phyloP scores from a whole-genome alignment of 257 asterid genomes.

The Primulina tabacum region DNA sequence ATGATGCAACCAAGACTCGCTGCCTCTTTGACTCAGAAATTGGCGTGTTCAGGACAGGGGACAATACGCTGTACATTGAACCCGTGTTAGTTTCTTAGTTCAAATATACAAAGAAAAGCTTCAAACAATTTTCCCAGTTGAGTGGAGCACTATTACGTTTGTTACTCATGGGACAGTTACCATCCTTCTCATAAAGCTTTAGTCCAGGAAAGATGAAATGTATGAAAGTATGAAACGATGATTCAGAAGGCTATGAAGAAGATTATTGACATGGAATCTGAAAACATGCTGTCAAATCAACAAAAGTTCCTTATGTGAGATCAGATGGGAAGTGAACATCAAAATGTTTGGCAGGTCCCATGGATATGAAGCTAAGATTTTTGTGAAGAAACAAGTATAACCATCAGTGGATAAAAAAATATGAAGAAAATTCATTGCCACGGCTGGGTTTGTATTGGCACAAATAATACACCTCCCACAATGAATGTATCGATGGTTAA shows the following conservation, averaged over 20 bases:
- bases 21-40: constrained; percentile 89
- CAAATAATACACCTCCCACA: constrained; percentile 18
- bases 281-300: constrained; percentile 17
- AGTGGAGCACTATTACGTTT: constrained; percentile 17
- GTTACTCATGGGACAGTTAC: constrained; percentile 23
- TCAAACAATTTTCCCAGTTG: constrained; percentile 21
- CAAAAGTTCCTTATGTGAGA: constrained; percentile 12
- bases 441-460: constrained; percentile 8
- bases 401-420: constrained; percentile 6
- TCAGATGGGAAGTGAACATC: constrained; percentile 11
- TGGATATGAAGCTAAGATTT: constrained; percentile 16
- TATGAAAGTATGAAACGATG: neutral
- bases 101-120: constrained; percentile 21
- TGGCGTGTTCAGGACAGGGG: constrained; percentile 91
- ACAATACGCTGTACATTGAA: constrained; percentile 71
- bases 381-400: constrained; percentile 13
- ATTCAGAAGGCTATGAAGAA: constrained; percentile 2
- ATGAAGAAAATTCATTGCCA: constrained; percentile 4
- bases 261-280: constrained; percentile 17
- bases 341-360: constrained; percentile 2
- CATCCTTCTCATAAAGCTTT: constrained; percentile 6
- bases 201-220: constrained; percentile 17
- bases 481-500: constrained; percentile 7
- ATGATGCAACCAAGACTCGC: constrained; percentile 93
- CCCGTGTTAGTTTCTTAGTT: constrained; percentile 30